Percentiles rank a stretch among this genome's conserved stretches.
Conservation (phyloP, 2,329 filamentous ascomycete genomes). For the Trichoderma koningii region DNA sequence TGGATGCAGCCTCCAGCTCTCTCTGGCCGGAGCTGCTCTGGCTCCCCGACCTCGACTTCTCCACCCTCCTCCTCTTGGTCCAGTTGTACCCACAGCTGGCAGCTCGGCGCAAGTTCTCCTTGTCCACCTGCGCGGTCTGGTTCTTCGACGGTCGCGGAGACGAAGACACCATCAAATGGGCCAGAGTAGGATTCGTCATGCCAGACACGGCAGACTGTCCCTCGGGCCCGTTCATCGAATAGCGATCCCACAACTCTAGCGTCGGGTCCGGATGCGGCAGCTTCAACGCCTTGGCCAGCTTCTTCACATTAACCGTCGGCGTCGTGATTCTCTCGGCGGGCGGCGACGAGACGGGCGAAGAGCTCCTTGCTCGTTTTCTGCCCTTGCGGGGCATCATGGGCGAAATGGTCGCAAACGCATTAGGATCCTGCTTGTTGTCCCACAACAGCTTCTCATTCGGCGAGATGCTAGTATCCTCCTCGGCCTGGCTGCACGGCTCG, state of each 20-base stretch:
- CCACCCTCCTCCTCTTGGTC: conserved; percentile 68
- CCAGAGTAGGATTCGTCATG: conserved; percentile 58
- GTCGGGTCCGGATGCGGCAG: conserved; percentile 73
- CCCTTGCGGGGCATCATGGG: conserved; percentile 54
- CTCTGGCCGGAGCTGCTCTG: conserved; percentile 40
- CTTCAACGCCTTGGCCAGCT: conserved; percentile 59
- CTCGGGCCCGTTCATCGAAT: conserved; percentile 54
- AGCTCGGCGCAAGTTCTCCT: conserved; percentile 58
- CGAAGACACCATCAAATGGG: conserved; percentile 69
- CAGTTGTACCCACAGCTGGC: conserved; percentile 71
- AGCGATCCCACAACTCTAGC: conserved; percentile 75
- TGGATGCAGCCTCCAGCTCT: conserved; percentile 54
- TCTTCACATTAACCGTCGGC: conserved; percentile 58
- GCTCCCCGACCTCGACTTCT: conserved; percentile 47
- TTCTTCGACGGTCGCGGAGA: conserved; percentile 63
- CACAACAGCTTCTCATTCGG: conserved; percentile 65
- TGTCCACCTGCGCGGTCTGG: conserved; percentile 45
- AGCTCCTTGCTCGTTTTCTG: conserved; percentile 71
- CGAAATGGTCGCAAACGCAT: conserved; percentile 47
- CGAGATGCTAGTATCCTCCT: conserved; percentile 52
- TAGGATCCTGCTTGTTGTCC: conserved; percentile 53
- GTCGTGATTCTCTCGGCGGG: conserved; percentile 48
- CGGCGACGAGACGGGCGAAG: conserved; percentile 72
- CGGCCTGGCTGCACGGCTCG: conserved; percentile 46
- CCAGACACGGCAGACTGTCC: conserved; percentile 48